phyloP scores from a whole-genome alignment of 2,329 filamentous ascomycete genomes.

The Lecanicillium sp. region DNA sequence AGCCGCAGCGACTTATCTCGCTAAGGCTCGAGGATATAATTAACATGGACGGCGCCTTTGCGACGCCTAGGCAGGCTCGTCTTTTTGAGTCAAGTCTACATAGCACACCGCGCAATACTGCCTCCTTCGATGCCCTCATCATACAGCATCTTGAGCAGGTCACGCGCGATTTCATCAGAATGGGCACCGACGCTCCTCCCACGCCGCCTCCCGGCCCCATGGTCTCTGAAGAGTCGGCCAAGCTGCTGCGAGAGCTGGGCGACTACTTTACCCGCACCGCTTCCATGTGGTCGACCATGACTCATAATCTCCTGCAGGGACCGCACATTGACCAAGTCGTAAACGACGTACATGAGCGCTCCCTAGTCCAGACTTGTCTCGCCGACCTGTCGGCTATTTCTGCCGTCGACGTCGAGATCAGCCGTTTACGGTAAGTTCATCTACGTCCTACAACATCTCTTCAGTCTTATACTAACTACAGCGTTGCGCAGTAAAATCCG shows the following conservation, averaged over 20 bases:
- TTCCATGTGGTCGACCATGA: slow-evolving; percentile 27
- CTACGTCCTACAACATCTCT: not conserved
- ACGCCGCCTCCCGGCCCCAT: slow-evolving; percentile 13
- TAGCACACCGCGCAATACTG: not conserved
- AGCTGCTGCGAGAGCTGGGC: slow-evolving; percentile 29
- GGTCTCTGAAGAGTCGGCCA: slow-evolving; percentile 18
- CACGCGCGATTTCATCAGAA: slow-evolving; percentile 1
- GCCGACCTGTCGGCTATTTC: slow-evolving; percentile 25
- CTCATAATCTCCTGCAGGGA: slow-evolving; percentile 28
- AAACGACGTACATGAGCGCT: slow-evolving; percentile 24
- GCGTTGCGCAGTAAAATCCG: slow-evolving; percentile 27
- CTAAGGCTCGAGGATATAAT: slow-evolving; percentile 4
- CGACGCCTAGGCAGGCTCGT: slow-evolving; percentile 5
- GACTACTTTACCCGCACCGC: slow-evolving; percentile 32
- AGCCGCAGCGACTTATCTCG: slow-evolving; percentile 4
- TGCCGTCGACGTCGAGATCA: slow-evolving; percentile 27
- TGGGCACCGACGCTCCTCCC: slow-evolving; percentile 10
- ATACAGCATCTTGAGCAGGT: slow-evolving; percentile 4
- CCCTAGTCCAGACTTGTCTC: slow-evolving; percentile 20
- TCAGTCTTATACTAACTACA: slow-evolving; percentile 10
- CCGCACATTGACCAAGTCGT: slow-evolving; percentile 27
- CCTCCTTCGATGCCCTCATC: slow-evolving; percentile 6
- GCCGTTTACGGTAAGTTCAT: slow-evolving; percentile 28
- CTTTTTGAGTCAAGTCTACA: slow-evolving; percentile 13
- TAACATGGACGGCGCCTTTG: slow-evolving; percentile 8